Percentiles rank a stretch among this genome's conserved stretches.
phyloP scores from a whole-genome alignment of 495 filamentous ascomycete genomes.

The Xylaria bambusicola region DNA sequence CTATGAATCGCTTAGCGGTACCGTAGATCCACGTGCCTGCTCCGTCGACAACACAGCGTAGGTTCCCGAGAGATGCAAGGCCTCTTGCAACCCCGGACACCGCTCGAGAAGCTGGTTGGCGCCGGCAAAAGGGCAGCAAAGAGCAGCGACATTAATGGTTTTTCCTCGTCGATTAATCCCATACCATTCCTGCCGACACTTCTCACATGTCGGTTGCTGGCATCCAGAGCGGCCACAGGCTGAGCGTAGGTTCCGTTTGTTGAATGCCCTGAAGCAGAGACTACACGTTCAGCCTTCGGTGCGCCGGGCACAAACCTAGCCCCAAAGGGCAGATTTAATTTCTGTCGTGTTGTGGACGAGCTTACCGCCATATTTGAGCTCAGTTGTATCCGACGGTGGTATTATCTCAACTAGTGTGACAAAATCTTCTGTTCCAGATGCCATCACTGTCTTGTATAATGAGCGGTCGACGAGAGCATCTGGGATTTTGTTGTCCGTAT shows the following conservation, averaged over 20 bases:
- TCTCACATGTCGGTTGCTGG: background rate
- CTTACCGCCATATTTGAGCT: conserved; percentile 40
- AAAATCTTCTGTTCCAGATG: background rate
- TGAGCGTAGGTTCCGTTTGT: conserved; percentile 16
- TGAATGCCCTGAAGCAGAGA: conserved; percentile 42
- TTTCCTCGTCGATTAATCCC: background rate
- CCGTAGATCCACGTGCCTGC: background rate
- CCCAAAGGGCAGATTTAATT: conserved; percentile 34
- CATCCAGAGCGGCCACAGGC: background rate
- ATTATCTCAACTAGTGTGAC: background rate
- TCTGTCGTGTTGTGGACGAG: conserved; percentile 38
- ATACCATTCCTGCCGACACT: background rate
- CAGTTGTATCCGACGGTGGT: background rate
- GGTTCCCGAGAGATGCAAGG: background rate
- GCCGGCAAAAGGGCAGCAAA: background rate
- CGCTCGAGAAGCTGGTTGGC: conserved; percentile 1
- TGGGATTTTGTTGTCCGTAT: background rate
- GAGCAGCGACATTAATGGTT: background rate
- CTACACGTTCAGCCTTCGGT: conserved; percentile 37
- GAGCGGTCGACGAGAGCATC: background rate
- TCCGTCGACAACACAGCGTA: background rate
- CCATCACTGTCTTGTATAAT: background rate
- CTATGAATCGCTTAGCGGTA: background rate
- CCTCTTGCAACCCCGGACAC: background rate
- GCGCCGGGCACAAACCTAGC: conserved; percentile 36